Base-by-base conservation (phyloP, 192 early-diverging fungal species). In the Backusella morwellensis region DNA sequence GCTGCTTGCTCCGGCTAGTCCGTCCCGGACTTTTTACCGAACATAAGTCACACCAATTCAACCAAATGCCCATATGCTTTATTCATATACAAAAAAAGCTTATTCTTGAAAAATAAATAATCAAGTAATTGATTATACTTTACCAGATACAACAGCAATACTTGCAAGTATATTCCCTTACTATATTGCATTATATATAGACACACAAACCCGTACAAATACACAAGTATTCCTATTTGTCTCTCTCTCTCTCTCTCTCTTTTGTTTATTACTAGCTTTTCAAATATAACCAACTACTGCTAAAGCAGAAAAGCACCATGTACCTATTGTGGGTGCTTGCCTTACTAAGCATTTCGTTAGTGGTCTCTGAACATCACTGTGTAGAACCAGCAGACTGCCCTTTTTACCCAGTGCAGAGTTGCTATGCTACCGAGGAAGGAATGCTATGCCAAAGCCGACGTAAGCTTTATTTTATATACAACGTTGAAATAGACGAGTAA, bases 351-450 rank as follows among this genome's bases (percentile, higher is more conserved):
- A 26, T 70, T 42, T 72, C 26, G 23, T 17, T 44, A 23, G 36
- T 35, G 32, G 35, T 52, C 26, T 59, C 21, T 32, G 35, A 78
- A 54, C 63, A 67, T 11, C 81, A 77, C 34, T 82, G 81, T 38
- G 21, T 66, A 56, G 77, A 82, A 29, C 72, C 68, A 4, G 35
- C 74, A 14, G 69, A 82, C 44, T 82, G 81, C 32, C 81, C 76
- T 9, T 68, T 78, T 12, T 82, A 82, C 56, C 81, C 81, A 21
- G 66, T 77, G 0, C 72, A 82, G 34, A 70, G 66, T 40, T 82
- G 81, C 35, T 82, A 73, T 70, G 81, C 81, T 19, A 74, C 71
- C 21, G 14, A 52, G 0, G 40, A 71, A 56, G 81, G 81, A 21
- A 35, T 82, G 29, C 21, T 82, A 14, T 82, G 81, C 66, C 36